These are phyloP conservation scores for Apodospora peruviana DNA, from an alignment of 495 filamentous ascomycete species.

Conservation along the genomic window DNA sequence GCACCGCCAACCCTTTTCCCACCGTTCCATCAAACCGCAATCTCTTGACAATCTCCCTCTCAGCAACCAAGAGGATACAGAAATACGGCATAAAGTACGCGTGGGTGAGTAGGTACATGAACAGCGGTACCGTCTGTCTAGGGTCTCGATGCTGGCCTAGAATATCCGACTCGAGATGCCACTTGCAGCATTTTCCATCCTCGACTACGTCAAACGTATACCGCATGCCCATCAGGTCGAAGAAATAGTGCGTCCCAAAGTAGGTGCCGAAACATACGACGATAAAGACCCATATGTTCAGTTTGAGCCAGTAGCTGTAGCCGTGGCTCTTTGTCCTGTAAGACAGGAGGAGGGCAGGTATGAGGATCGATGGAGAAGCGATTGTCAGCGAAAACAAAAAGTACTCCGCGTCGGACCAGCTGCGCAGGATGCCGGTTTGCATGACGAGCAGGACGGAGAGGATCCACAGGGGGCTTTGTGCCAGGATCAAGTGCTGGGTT, in stretches of 20 bases:
- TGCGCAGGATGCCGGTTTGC: slow-evolving; percentile 1
- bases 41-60: neutral
- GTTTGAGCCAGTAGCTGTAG: slow-evolving; percentile 7
- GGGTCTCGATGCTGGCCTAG: neutral
- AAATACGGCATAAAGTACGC: slow-evolving; percentile 9
- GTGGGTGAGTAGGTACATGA: slow-evolving; percentile 9
- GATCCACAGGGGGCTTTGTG: slow-evolving; percentile 4
- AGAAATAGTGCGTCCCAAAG: slow-evolving; percentile 6
- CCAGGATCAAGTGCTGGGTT: neutral
- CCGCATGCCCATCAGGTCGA: slow-evolving; percentile 8
- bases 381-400: neutral
- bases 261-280: slow-evolving; percentile 5
- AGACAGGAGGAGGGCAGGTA: neutral
- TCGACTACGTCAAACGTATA: slow-evolving; percentile 9
- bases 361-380: neutral
- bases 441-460: slow-evolving; percentile 1
- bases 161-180: slow-evolving; percentile 2
- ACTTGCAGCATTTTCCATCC: neutral
- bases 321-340: neutral
- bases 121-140: slow-evolving; percentile 2
- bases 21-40: neutral
- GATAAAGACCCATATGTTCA: slow-evolving; percentile 4
- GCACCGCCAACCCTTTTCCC: neutral
- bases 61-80: neutral
- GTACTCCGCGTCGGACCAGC: slow-evolving; percentile 3